These are phyloP conservation scores for Aspergillus nidulans DNA, from an alignment of 495 filamentous ascomycete genomes.

Conservation along the genomic window DNA sequence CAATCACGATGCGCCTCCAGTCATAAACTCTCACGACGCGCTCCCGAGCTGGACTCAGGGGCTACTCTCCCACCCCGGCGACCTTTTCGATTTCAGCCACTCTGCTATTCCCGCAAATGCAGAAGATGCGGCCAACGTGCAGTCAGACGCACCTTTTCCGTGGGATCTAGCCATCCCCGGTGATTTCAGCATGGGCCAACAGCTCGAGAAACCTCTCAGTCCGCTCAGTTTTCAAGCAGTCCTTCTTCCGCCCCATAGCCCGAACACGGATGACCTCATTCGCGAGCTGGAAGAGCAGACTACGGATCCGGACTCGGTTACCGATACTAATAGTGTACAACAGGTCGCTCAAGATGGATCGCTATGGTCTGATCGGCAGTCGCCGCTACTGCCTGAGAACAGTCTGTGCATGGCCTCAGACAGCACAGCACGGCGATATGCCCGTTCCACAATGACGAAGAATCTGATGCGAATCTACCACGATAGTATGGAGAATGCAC, in stretches of 20 bases:
- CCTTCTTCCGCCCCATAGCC: not conserved
- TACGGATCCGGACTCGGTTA: not conserved
- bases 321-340: not conserved
- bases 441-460: not conserved
- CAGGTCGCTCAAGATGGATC: not conserved
- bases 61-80: not conserved
- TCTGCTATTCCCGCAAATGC: not conserved
- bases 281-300: not conserved
- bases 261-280: not conserved
- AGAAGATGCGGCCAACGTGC: not conserved
- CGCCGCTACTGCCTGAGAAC: not conserved
- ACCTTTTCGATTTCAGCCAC: not conserved
- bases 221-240: not conserved
- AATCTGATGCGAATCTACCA: not conserved
- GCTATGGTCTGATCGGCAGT: not conserved
- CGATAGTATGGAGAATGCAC: slow-evolving; percentile 4
- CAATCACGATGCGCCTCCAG: not conserved
- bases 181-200: not conserved
- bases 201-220: not conserved
- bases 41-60: not conserved
- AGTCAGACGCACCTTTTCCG: not conserved
- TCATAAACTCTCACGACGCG: not conserved
- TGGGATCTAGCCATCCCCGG: not conserved
- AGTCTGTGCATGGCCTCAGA: not conserved
- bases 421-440: not conserved